Conservation (phyloP, 768 basidiomycete genomes). For the Boletus vinaceobasis region DNA sequence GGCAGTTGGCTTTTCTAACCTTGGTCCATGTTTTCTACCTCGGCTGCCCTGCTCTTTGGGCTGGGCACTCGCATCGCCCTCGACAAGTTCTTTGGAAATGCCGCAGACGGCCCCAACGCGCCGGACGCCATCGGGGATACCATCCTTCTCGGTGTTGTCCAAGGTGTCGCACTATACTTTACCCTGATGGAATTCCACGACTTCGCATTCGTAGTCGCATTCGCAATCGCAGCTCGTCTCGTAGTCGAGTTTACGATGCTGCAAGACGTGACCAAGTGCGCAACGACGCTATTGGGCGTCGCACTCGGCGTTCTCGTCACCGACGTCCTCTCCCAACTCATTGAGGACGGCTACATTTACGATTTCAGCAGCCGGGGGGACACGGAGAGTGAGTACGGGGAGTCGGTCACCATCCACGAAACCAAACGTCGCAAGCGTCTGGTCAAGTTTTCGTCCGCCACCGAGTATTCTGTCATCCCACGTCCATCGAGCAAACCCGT, state of each 20-base stretch:
- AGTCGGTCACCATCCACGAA: constrained; percentile 9
- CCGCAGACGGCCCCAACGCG: constrained; percentile 28
- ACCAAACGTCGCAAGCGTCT: constrained; percentile 37
- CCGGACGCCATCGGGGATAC: constrained; percentile 49
- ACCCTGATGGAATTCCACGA: constrained; percentile 52
- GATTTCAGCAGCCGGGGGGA: constrained; percentile 23
- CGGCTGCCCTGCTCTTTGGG: constrained; percentile 69
- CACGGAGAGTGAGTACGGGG: constrained; percentile 19
- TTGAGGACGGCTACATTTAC: constrained; percentile 47
- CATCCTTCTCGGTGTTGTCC: constrained; percentile 69
- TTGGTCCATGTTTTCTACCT: constrained; percentile 47
- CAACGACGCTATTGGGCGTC: constrained; percentile 62
- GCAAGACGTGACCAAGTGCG: constrained; percentile 52
- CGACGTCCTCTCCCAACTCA: constrained; percentile 64
- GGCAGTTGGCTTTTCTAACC: constrained; percentile 19
- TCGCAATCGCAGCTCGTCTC: constrained; percentile 59
- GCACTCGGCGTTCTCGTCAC: constrained; percentile 68
- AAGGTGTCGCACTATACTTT: constrained; percentile 72
- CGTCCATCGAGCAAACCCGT: constrained; percentile 17
- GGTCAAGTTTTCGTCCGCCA: constrained; percentile 43
- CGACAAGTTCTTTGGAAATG: constrained; percentile 50
- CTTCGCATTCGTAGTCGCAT: constrained; percentile 53
- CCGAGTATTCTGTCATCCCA: constrained; percentile 28
- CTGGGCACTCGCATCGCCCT: constrained; percentile 70
- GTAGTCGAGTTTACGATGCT: constrained; percentile 55